Evolutionary conservation across 352 stramenopile species (phyloP).

Genomic region (Globisporangium heterothallicum): DNA sequence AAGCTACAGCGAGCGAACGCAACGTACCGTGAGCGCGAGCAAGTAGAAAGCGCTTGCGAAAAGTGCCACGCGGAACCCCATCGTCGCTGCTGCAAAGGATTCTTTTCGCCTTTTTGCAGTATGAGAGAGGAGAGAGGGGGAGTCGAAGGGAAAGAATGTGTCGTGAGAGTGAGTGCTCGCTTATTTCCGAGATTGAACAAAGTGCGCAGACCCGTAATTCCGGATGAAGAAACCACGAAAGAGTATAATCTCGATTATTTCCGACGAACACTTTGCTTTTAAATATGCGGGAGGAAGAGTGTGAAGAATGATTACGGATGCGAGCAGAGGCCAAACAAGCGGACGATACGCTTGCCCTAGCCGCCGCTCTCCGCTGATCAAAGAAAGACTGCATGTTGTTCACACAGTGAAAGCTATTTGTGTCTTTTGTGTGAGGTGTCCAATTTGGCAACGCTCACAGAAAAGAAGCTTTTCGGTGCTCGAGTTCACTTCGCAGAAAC

Average conservation of each 20-base stretch:
- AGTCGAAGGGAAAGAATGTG: neutral
- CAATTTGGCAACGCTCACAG: too few species aligned
- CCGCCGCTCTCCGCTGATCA: too few species aligned
- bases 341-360: too few species aligned
- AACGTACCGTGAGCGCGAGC: constrained; percentile 22
- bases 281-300: neutral
- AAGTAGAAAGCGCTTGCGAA: constrained; percentile 10
- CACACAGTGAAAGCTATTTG: too few species aligned
- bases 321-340: neutral
- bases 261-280: neutral
- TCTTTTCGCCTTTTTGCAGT: constrained; percentile 2
- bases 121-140: neutral
- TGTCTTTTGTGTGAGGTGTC: too few species aligned
- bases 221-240: neutral
- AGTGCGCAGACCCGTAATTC: too few species aligned
- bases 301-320: neutral
- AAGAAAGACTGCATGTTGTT: neutral
- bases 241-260: neutral
- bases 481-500: too few species aligned
- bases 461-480: too few species aligned
- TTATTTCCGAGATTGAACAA: neutral
- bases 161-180: neutral
- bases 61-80: constrained; percentile 22
- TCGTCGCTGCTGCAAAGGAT: constrained; percentile 14
- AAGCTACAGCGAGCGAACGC: too few species aligned